Percentiles rank a stretch among this genome's conserved stretches.
phyloP scores from a whole-genome alignment of 1,284 basidiomycete genomes.

The Melampsora allii-populina region DNA sequence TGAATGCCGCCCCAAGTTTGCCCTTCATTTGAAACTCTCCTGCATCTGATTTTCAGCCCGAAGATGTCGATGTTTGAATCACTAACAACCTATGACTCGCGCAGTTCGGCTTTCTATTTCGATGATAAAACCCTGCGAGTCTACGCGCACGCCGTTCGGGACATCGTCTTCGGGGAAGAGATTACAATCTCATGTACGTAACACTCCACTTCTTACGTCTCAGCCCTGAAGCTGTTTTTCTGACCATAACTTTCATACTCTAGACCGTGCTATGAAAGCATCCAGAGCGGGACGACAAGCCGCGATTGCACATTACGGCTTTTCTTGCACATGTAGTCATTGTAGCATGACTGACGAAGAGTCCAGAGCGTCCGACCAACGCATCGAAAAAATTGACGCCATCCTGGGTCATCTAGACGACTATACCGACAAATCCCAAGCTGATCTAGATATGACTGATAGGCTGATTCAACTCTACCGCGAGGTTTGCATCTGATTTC shows the following conservation, averaged over 20 bases:
- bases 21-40: not conserved
- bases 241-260: not conserved
- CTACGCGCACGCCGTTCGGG: not conserved
- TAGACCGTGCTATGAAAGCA: not conserved
- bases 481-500: not conserved
- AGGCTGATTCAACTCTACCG: conserved; percentile 14
- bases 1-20: not conserved
- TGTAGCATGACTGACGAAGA: conserved; percentile 18
- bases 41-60: too few relatives aligned
- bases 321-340: conserved; percentile 13
- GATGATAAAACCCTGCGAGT: not conserved
- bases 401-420: conserved; percentile 3
- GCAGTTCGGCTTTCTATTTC: not conserved
- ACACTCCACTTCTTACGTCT: not conserved
- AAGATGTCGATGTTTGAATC: not conserved
- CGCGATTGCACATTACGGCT: not conserved
- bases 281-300: not conserved
- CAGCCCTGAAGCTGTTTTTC: not conserved
- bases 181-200: not conserved
- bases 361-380: conserved; percentile 17
- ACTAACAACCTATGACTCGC: not conserved
- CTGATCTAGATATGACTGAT: not conserved
- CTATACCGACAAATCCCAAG: not conserved
- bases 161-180: not conserved
- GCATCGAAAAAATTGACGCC: not conserved